Base-by-base conservation (phyloP, 495 filamentous ascomycete genomes). In the Tuber indicum region DNA sequence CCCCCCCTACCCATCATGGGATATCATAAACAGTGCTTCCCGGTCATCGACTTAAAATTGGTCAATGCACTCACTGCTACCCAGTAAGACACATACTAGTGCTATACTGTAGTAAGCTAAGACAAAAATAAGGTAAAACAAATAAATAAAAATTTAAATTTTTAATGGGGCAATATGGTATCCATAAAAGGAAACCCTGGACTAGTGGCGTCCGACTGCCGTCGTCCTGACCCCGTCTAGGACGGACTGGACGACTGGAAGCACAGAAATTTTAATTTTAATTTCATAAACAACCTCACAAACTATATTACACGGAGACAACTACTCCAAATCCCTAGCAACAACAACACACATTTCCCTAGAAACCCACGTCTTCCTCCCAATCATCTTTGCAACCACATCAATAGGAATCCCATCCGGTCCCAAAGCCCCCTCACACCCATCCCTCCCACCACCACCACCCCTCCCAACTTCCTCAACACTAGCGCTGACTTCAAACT, bases 401-500 rank as follows among this genome's bases (percentile, higher is more conserved):
- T 81, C 81, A 45, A 76, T 74, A 8, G 81, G 82, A 45, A 83
- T 81, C 26, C 81, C 82, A 70, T 79, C 76, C 32, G 77, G 77
- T 2, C 77, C 75, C 36, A 81, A 44, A 36, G 32, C 47, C 70
- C 75, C n/a, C 71, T 41, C 46, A 9, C 32, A 39, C 74, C 52
- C 71, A 77, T 75, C 75, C 26, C 47, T 66, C 9, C 47, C 72
- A 52, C 71, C 72, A 21, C 73, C 46, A 36, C 47, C 72, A 26
- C 71, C 70, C n/a, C 71, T 62, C n/a, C 23, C 58, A 2, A 92
- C 88, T 86, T 97, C 94, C 85, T 98, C 94, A 1, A 97, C 89
- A 21, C 88, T 91, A 2, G 91, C 94, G 41, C 88, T 89, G 72
- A 97, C 87, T 83, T 97, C 94, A 82, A 93, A 97, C 75, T 92